phyloP scores from a whole-genome alignment of 177 flowering plant species.

The Tripterygium wilfordii region DNA sequence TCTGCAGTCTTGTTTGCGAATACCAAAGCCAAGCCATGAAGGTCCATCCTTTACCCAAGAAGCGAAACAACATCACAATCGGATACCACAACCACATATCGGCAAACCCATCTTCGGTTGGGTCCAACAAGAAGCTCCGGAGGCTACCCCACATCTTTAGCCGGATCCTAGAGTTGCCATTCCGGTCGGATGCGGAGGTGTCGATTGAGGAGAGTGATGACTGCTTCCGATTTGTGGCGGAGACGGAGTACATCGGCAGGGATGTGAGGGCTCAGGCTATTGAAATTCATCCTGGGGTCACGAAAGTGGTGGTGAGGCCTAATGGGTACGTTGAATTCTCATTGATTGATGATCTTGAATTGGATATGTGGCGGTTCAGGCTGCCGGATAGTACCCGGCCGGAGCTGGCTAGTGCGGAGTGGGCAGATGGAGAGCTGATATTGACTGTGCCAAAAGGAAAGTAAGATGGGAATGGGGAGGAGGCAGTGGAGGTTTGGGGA shows the following conservation, averaged over 20 bases:
- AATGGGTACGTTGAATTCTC: constrained; percentile 16
- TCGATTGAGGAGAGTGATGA: constrained; percentile 52
- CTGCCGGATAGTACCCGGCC: constrained; percentile 66
- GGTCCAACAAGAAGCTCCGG: constrained; percentile 55
- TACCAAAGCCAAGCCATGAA: constrained; percentile 35
- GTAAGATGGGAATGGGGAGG: constrained; percentile 4
- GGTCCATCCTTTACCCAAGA: constrained; percentile 49
- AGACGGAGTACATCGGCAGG: constrained; percentile 24
- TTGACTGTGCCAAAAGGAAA: constrained; percentile 71
- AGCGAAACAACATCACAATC: constrained; percentile 36
- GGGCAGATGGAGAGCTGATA: constrained; percentile 59
- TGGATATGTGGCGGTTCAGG: constrained; percentile 81
- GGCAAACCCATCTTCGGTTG: background rate
- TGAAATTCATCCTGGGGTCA: constrained; percentile 74
- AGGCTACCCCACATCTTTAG: constrained; percentile 83
- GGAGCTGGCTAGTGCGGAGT: constrained; percentile 62
- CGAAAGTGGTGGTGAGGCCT: constrained; percentile 62
- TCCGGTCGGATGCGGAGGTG: constrained; percentile 78
- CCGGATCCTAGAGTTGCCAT: constrained; percentile 78
- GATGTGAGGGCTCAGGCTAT: constrained; percentile 45
- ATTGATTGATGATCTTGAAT: constrained; percentile 45
- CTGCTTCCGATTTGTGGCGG: constrained; percentile 47
- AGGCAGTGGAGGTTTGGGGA: constrained; percentile 14
- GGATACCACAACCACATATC: constrained; percentile 5
- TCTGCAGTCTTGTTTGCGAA: background rate